Percentiles rank a stretch among this genome's conserved stretches.
Conservation (phyloP, 345 rosid species). For the Fremontodendron californicum region DNA sequence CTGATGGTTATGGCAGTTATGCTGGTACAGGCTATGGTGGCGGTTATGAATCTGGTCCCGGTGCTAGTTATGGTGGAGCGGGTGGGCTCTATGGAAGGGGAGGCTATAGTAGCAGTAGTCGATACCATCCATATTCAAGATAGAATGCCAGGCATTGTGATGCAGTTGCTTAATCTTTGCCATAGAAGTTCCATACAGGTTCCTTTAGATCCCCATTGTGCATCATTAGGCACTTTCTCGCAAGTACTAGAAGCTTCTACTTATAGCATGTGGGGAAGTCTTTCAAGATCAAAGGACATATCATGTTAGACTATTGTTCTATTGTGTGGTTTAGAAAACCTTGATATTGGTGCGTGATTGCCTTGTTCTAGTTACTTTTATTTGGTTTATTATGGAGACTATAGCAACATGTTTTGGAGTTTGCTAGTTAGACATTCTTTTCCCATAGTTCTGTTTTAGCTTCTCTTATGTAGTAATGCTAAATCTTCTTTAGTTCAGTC, state of each 20-base stretch:
- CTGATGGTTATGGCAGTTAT: conserved; percentile 43
- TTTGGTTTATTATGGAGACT: conserved; percentile 43
- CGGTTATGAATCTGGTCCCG: conserved; percentile 79
- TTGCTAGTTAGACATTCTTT: conserved; percentile 34
- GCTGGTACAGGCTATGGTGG: conserved; percentile 61
- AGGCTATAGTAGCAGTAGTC: conserved; percentile 91
- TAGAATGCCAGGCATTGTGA: conserved; percentile 35
- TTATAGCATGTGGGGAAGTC: conserved; percentile 24
- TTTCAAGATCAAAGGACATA: conserved; percentile 35
- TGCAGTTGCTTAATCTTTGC: conserved; percentile 40
- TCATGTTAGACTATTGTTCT: conserved; percentile 21
- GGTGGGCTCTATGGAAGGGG: conserved; percentile 81
- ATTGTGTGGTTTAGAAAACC: conserved; percentile 28
- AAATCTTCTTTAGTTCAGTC: neutral
- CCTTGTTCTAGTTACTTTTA: conserved; percentile 22
- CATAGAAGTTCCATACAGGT: conserved; percentile 43
- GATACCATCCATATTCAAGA: conserved; percentile 94
- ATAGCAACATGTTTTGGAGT: conserved; percentile 24
- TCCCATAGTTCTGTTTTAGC: conserved; percentile 14
- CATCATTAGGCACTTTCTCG: conserved; percentile 41
- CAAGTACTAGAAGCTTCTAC: conserved; percentile 38
- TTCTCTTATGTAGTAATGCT: neutral
- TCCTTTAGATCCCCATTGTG: conserved; percentile 35
- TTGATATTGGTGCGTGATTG: conserved; percentile 25
- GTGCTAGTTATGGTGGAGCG: conserved; percentile 74